Base-by-base conservation (phyloP, 495 filamentous ascomycete genomes). In the Penicillium canariense region DNA sequence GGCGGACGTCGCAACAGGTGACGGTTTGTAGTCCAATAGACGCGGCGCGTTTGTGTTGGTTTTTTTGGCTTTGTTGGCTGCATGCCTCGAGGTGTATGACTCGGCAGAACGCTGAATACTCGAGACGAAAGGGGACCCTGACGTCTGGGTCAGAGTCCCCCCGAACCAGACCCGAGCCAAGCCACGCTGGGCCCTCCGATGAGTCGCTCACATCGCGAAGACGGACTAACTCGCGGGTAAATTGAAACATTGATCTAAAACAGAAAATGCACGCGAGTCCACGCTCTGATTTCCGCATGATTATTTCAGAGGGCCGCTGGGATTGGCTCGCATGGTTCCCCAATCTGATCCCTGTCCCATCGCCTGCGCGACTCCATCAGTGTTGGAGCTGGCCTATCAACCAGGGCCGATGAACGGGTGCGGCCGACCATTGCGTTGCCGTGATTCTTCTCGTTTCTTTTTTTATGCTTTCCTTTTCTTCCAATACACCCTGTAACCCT, bases 1-100 rank as follows among this genome's bases (percentile, higher is more conserved):
- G 64, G 61, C 61, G 46, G 49, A 54, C 50, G 58, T 59, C 56
- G 52, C 55, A 61, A 55, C 64, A 62, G 55, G 42, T 65, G 64
- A 65, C 61, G 53, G 14, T 52, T 52, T 38, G 36, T 64, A 59
- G 52, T 57, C 64, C 64, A 67, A 67, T 67, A 65, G 61, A 67
- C 61, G 61, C 58, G 26, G 55, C 55, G 64, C 64, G 53, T 61
- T 61, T 54, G 47, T 65, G 64, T 66, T 66, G 63, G 63, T 59
- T 64, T 64, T 61, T 53, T 47, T 52, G 43, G 48, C 31, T 52
- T 47, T 45, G 50, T 42, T 35, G 17, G 26, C 22, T 38, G 22
- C 31, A 31, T 30, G 15, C 46, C 30, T 46, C 20, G n/a, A n/a
- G n/a, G n/a, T n/a, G n/a, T n/a, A n/a, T n/a, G n/a, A n/a, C n/a